These are phyloP conservation scores for Kregervanrija pseudodelftensis DNA, from an alignment of 805 yeast species.

Conservation along the genomic window DNA sequence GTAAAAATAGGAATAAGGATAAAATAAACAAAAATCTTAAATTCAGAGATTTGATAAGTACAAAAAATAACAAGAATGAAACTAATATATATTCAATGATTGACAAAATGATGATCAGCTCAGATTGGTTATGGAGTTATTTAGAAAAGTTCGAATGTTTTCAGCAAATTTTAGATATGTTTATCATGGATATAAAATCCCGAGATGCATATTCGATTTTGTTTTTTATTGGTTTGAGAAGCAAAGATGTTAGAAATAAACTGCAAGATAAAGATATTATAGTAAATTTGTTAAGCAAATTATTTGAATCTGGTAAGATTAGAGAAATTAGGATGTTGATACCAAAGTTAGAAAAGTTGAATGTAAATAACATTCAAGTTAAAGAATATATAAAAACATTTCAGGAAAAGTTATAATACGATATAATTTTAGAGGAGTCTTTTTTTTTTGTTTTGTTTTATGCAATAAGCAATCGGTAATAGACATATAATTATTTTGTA, in stretches of 20 bases:
- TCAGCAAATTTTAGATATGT: not conserved
- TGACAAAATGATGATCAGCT: not conserved
- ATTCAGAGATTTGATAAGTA: no score
- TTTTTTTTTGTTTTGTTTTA: no score
- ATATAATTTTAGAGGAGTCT: no score
- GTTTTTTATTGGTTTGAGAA: no score
- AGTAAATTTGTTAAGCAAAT: not conserved
- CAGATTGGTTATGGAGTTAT: constrained; percentile 5
- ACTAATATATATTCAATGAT: not conserved
- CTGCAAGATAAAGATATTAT: not conserved
- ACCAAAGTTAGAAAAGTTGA: not conserved
- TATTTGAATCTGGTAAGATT: not conserved
- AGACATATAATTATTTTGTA: no score
- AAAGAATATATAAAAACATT: not conserved
- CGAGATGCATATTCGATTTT: not conserved
- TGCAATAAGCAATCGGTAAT: no score
- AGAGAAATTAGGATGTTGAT: not conserved
- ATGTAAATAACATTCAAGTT: not conserved
- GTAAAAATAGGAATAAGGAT: no score
- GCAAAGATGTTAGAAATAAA: not conserved
- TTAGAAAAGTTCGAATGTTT: not conserved
- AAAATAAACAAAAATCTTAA: no score
- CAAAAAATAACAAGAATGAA: no score
- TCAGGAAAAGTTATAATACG: not conserved
- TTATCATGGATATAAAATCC: constrained; percentile 5